A percentile compares a stretch with the other conserved stretches of the same genome.
phyloP scores from a whole-genome alignment of 73 alveolate genomes.

The Effrenium voratum region DNA sequence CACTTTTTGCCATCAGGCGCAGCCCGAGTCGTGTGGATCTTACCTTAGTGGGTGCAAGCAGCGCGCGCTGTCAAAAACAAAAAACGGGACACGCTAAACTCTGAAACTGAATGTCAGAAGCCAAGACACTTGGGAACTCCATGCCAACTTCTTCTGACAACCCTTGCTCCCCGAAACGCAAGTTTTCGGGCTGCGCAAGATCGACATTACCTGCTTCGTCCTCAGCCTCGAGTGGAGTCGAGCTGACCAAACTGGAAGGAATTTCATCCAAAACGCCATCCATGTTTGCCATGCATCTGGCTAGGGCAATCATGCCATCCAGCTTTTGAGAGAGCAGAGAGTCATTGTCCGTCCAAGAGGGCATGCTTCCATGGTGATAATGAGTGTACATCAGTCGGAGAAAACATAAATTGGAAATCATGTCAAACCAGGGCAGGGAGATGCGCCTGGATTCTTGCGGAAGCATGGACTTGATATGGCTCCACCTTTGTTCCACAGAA shows the following conservation, averaged over 20 bases:
- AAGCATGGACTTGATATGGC: neutral
- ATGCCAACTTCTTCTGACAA: neutral
- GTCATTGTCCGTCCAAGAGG: conserved; percentile 12
- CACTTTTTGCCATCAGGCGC: neutral
- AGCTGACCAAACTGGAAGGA: neutral
- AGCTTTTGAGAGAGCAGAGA: neutral
- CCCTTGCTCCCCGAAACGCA: neutral
- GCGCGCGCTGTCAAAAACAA: neutral
- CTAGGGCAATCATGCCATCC: neutral
- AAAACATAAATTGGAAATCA: neutral
- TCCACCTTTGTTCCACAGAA: neutral
- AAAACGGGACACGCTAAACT: neutral
- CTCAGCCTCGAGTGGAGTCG: neutral
- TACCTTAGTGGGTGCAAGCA: neutral
- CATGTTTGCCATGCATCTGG: neutral
- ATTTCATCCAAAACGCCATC: neutral
- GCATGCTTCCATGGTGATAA: neutral
- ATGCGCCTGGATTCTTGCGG: neutral
- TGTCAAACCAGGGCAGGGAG: neutral
- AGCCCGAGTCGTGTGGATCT: neutral
- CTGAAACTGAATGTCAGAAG: too few relatives aligned
- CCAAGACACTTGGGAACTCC: neutral
- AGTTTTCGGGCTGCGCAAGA: neutral
- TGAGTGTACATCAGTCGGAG: conserved; percentile 23
- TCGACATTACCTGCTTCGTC: neutral